Percentiles rank a stretch among this genome's conserved stretches.
Evolutionary conservation across 73 alveolate species (phyloP).

Genomic region (Paramecium pentaurelia): DNA sequence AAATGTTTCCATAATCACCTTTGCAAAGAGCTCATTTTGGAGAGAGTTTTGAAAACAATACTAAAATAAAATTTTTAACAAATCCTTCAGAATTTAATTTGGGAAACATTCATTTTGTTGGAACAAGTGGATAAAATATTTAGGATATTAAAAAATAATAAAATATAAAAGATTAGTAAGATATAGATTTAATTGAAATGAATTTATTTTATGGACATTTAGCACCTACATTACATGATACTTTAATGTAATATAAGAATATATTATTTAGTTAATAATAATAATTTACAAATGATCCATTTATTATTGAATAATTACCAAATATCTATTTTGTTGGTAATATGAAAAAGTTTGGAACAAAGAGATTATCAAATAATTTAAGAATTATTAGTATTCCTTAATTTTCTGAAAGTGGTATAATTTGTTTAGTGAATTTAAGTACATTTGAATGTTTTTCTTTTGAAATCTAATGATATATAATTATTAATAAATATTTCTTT

Average conservation of each 20-base stretch:
- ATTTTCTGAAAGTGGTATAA: not conserved
- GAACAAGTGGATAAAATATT: slow-evolving; percentile 44
- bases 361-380: not conserved
- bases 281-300: not conserved
- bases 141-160: not conserved
- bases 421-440: not conserved
- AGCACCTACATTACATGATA: slow-evolving; percentile 13
- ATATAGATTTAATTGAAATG: slow-evolving; percentile 7
- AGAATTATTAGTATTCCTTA: slow-evolving; percentile 8
- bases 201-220: not conserved
- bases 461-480: not conserved
- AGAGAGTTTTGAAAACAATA: not conserved
- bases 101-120: not conserved
- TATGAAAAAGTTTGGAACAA: not conserved
- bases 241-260: not conserved
- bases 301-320: not conserved
- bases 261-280: not conserved
- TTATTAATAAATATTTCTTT: not conserved
- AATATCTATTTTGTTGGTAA: slow-evolving; percentile 12
- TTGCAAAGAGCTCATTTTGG: not conserved
- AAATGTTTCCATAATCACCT: not conserved
- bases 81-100: slow-evolving; percentile 9
- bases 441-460: not conserved
- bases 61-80: not conserved
- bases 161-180: not conserved